Evolutionary conservation across 2,329 filamentous ascomycete species (phyloP).

Genomic region (Alternaria triticimaculans): DNA sequence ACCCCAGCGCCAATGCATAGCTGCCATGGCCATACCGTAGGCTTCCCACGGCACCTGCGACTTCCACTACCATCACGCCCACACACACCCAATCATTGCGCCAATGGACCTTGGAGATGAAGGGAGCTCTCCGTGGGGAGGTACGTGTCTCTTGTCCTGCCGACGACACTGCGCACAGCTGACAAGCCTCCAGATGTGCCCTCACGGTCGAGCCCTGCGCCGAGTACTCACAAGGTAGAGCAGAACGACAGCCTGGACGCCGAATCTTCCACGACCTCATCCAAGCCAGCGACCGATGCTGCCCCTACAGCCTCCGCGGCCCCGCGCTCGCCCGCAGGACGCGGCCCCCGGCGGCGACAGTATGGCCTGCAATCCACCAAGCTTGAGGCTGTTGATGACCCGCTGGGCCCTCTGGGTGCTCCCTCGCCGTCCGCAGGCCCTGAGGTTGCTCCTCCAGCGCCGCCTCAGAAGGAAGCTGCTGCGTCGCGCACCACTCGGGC

Average conservation of each 20-base stretch:
- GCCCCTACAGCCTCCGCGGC: slow-evolving; percentile 49
- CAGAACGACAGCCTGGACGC: slow-evolving; percentile 43
- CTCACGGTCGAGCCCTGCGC: slow-evolving; percentile 52
- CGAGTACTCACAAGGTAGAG: slow-evolving; percentile 48
- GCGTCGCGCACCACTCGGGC: slow-evolving; percentile 54
- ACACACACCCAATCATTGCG: slow-evolving; percentile 16
- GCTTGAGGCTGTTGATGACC: slow-evolving; percentile 77
- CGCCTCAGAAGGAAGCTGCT: slow-evolving; percentile 68
- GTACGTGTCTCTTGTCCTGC: slow-evolving; percentile 28
- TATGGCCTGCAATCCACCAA: slow-evolving; percentile 78
- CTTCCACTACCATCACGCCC: slow-evolving; percentile 12
- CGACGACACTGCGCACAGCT: slow-evolving; percentile 9
- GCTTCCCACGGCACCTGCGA: slow-evolving; percentile 5
- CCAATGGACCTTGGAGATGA: slow-evolving; percentile 53
- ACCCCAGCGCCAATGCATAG: background rate
- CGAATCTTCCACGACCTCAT: slow-evolving; percentile 25
- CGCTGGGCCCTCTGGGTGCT: slow-evolving; percentile 78
- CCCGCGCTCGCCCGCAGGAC: slow-evolving; percentile 56
- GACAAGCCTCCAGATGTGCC: slow-evolving; percentile 53
- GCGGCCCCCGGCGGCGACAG: slow-evolving; percentile 62
- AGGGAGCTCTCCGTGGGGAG: slow-evolving; percentile 52
- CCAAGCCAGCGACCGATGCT: slow-evolving; percentile 32
- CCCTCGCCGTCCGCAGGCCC: slow-evolving; percentile 59
- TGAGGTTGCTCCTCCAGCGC: slow-evolving; percentile 72
- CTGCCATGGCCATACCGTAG: background rate